Evolutionary conservation across 768 basidiomycete species (phyloP), one percentile per base, ranked within the genome.

Genomic region (Termitomyces heimii): DNA sequence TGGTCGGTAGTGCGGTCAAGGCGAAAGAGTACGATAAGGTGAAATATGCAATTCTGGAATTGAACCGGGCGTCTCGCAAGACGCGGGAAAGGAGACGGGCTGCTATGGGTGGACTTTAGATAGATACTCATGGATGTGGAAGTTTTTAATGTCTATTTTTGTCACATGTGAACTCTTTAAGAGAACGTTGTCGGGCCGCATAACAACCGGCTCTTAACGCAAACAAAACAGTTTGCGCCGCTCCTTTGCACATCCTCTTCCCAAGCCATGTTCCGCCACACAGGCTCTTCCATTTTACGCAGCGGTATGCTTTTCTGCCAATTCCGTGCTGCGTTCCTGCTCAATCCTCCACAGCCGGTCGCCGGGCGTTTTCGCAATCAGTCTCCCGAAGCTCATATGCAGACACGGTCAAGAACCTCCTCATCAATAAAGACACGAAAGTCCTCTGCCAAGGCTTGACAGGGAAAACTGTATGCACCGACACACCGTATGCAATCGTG

Each of bases 391-490:
- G 75, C 62, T 84, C 82, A 66, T 98, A 98, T 71, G 92, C 88
- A 54, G 89, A 90, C 68, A 94, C 93, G 49, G 88, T 94, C 68
- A 78, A 82, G 69, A 99, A 98, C 77, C 83, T 99, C 62, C 84
- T 87, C 65, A 89, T 99, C 66, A 84, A 92, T 74, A 92, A 92
- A 68, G 92, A 98, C 72, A 97, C 97, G 63, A 94, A 85, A 73
- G 96, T 99, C 45, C 80, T 86, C 62, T 94, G 88, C 72, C 97
- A 94, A 73, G 93, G 84, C 4, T 84, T 94, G 65, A 98, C 94
- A 13, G 95, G 95, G 70, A 98, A 97, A 85, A 97, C 94, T 57
- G 95, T 92, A 63, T 63, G 84, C 64, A 13, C 47, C 35, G 24
- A 7, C 6, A 22, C 14, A 22, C 59, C n/a, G 40, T 28, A 45